Evolutionary conservation across 331 rosid genomes (phyloP).

Genomic region (Acacia pycnantha): DNA sequence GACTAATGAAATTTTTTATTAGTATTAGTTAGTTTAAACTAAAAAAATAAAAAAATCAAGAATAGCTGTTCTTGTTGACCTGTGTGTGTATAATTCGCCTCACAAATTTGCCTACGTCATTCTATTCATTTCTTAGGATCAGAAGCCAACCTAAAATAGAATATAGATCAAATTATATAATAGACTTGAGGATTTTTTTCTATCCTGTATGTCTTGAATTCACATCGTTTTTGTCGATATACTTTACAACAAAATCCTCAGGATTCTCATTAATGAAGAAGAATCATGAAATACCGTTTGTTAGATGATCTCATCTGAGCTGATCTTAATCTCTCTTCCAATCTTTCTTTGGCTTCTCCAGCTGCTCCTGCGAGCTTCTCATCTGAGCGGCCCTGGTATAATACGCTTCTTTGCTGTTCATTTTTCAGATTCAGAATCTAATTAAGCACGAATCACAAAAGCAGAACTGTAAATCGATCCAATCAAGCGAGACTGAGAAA

Average conservation of each 20-base stretch:
- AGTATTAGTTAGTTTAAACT: background rate
- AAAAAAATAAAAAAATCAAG: background rate
- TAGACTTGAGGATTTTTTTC: no score
- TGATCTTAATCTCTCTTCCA: constrained; percentile 51
- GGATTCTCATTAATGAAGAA: background rate
- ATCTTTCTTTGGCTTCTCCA: constrained; percentile 69
- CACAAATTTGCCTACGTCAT: background rate
- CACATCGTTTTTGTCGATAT: background rate
- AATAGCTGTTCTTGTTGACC: background rate
- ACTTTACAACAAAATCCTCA: background rate
- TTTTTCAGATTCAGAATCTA: background rate
- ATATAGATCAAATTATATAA: background rate
- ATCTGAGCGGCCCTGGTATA: constrained; percentile 29
- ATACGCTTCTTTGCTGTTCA: constrained; percentile 39
- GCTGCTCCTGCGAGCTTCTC: constrained; percentile 56
- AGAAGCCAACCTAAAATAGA: background rate
- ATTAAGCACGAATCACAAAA: background rate
- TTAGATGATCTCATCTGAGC: constrained; percentile 23
- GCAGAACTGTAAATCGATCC: background rate
- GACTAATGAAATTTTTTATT: background rate
- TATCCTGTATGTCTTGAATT: background rate
- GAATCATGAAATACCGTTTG: constrained; percentile 2
- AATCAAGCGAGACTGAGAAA: background rate
- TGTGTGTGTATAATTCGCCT: background rate
- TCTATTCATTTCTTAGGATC: background rate